phyloP scores from a whole-genome alignment of 2,329 filamentous ascomycete species.

The Delphinella strobiligena region DNA sequence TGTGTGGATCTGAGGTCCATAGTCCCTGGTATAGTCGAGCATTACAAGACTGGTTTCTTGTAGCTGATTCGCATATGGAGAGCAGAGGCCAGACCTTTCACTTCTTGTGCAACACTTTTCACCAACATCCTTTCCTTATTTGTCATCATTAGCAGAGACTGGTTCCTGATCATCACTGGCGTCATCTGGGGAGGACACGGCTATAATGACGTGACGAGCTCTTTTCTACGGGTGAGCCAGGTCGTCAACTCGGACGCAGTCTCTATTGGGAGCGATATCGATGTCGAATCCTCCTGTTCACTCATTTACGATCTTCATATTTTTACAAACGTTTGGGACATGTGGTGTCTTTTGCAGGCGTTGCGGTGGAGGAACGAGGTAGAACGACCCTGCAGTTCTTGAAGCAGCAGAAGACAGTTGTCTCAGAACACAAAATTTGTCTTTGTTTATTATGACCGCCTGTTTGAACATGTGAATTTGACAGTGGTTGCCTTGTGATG shows the following conservation, averaged over 20 bases:
- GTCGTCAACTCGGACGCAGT: neutral
- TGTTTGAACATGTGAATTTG: too few relatives aligned
- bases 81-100: constrained; percentile 4
- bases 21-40: constrained; percentile 1
- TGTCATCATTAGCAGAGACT: constrained; percentile 8
- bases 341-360: neutral
- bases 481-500: too few relatives aligned
- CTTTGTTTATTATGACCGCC: too few relatives aligned
- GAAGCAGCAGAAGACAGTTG: neutral
- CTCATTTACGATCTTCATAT: neutral
- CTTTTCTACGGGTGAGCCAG: neutral
- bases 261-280: constrained; percentile 4
- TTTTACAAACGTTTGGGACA: neutral
- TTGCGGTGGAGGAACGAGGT: neutral
- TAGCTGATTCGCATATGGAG: neutral
- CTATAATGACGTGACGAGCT: constrained; percentile 9
- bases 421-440: neutral
- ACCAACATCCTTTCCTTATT: constrained; percentile 7
- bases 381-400: too few relatives aligned
- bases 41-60: constrained; percentile 10
- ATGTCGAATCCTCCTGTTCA: constrained; percentile 6
- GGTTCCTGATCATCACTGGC: constrained; percentile 5
- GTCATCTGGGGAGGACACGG: constrained; percentile 5
- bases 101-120: constrained; percentile 8
- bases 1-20: constrained; percentile 14